Base-by-base conservation (phyloP, 352 stramenopile genomes). In the Elongisporangium prolatum region DNA sequence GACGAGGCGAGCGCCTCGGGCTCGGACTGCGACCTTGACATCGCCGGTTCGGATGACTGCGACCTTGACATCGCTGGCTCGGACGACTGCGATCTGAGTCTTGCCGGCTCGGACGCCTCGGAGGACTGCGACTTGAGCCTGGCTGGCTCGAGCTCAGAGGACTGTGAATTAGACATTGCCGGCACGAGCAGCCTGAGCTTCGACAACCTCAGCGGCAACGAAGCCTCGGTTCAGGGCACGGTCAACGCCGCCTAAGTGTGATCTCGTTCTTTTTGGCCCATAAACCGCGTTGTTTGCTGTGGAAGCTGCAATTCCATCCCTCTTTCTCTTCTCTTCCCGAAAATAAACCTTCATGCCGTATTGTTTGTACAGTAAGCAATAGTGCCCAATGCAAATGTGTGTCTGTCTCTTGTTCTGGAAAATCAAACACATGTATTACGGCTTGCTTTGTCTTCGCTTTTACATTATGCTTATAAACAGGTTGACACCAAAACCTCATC, bases 211-310 rank as follows among this genome's bases (percentile, higher is more conserved):
- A 24, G 47, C 34, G 48, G 57, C 22, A 61, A 44, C 56, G 69
- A 73, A 44, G 63, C 58, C 40, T 68, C 69, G 47, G 62, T 73
- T 38, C 54, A 67, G 50, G 48, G 54, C 17, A 13, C 51, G 13
- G 16, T 54, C 8, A 40, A 68, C 10, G 18, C 14, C 44, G 44
- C 44, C 14, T 50, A 21, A 50, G 44, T 9, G 44, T 50, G 44
- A 50, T 21, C 24, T 34, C 24, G n/a, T n/a, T n/a, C 24, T 34
- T 34, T 50, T 17, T 50, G 44, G 14, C 44, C 44, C 44, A 50
- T 50, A 17, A 50, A 21, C 44, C 14, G 24, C 24, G 24, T 34
- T 50, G 44, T 21, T 50, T 17, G 44, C 44, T 50, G 14, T 50
- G 44, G 14, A 5, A 21, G 14, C 18, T 50, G 44, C 44, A 21